Percentiles rank a stretch among this genome's conserved stretches.
Evolutionary conservation across 2,329 filamentous ascomycete species (phyloP).

Genomic region (Geosmithia morbida): DNA sequence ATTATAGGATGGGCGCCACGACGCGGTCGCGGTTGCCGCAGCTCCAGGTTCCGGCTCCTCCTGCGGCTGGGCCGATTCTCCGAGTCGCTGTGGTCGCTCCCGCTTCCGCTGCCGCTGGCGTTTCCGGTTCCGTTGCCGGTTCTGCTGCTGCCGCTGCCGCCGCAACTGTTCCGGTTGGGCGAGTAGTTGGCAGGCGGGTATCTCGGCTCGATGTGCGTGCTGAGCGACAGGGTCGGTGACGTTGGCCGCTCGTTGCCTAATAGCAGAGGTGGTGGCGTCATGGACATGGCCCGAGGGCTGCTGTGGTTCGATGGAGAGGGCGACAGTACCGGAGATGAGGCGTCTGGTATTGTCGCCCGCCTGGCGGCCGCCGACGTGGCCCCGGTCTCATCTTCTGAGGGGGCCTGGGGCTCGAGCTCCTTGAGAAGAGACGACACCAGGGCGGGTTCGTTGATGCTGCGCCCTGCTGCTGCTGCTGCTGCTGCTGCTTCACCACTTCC

Average conservation of each 20-base stretch:
- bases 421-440: slow-evolving; percentile 78
- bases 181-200: slow-evolving; percentile 66
- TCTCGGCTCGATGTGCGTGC: slow-evolving; percentile 57
- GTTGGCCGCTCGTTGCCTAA: slow-evolving; percentile 37
- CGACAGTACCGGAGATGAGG: slow-evolving; percentile 50
- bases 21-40: slow-evolving; percentile 37
- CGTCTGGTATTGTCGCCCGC: slow-evolving; percentile 16
- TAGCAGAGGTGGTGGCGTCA: slow-evolving; percentile 54
- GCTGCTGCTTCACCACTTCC: neutral
- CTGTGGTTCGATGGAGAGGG: slow-evolving; percentile 49
- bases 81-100: slow-evolving; percentile 30
- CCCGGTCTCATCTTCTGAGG: slow-evolving; percentile 39
- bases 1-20: slow-evolving; percentile 22
- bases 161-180: slow-evolving; percentile 21
- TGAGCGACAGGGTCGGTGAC: slow-evolving; percentile 52
- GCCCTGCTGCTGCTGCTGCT: slow-evolving; percentile 1
- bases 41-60: slow-evolving; percentile 25
- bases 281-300: slow-evolving; percentile 52
- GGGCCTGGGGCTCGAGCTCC: slow-evolving; percentile 61
- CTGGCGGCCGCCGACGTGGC: slow-evolving; percentile 10
- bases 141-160: slow-evolving; percentile 8
- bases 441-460: slow-evolving; percentile 43
- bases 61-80: slow-evolving; percentile 16
- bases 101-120: neutral
- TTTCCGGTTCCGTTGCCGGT: no score